These are phyloP conservation scores for Debaryomyces nepalensis DNA, from an alignment of 1,139 yeast genomes.

Conservation along the genomic window DNA sequence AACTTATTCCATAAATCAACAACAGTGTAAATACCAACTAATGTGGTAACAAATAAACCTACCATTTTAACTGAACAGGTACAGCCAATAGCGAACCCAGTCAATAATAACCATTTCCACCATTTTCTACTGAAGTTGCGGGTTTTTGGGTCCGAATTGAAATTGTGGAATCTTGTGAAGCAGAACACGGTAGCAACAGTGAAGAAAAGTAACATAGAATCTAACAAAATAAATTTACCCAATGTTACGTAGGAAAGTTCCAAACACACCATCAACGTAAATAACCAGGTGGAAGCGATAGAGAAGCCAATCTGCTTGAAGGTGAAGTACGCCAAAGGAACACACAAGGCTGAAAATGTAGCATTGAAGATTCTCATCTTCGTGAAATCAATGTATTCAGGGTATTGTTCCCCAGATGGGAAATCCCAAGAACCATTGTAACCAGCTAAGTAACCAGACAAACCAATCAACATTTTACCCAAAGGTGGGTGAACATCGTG, in stretches of 20 bases:
- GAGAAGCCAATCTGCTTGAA: slow-evolving; percentile 85
- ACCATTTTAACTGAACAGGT: slow-evolving; percentile 87
- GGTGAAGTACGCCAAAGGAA: slow-evolving; percentile 92
- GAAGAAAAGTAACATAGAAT: slow-evolving; percentile 94
- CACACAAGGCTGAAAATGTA: slow-evolving; percentile 83
- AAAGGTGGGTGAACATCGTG: slow-evolving; percentile 99
- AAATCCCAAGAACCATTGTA: slow-evolving; percentile 96
- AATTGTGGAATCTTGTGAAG: slow-evolving; percentile 77
- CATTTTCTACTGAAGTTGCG: slow-evolving; percentile 72
- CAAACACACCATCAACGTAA: slow-evolving; percentile 81
- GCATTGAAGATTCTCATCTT: slow-evolving; percentile 96
- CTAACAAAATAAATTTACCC: slow-evolving; percentile 89
- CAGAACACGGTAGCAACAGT: slow-evolving; percentile 83
- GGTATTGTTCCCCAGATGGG: slow-evolving; percentile 84
- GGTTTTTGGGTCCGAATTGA: slow-evolving; percentile 52
- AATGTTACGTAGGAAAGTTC: slow-evolving; percentile 88
- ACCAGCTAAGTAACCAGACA: slow-evolving; percentile 92
- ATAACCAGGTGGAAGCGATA: slow-evolving; percentile 83
- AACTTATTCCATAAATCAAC: slow-evolving; percentile 74
- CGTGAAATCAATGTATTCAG: slow-evolving; percentile 84
- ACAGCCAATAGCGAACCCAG: slow-evolving; percentile 79
- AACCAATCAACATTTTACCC: slow-evolving; percentile 95
- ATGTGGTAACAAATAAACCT: slow-evolving; percentile 73
- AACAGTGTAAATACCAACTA: slow-evolving; percentile 77
- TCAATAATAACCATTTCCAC: slow-evolving; percentile 90